Percentiles rank a stretch among this genome's conserved stretches.
Conservation (phyloP, 495 filamentous ascomycete genomes). For the Annulohypoxylon maeteangense region DNA sequence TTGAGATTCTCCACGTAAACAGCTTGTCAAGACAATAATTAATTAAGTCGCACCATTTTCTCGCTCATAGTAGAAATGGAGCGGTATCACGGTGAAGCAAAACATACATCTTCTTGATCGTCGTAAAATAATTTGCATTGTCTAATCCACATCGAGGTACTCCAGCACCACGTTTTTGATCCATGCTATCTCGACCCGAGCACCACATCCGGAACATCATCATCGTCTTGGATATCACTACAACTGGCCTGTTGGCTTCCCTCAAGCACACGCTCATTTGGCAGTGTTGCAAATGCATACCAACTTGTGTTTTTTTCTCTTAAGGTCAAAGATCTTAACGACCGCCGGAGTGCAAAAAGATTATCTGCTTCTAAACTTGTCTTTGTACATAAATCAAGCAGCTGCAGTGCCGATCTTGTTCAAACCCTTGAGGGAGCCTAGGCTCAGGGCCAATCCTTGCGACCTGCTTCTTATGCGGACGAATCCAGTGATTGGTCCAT, state of each 20-base stretch:
- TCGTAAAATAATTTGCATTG: slow-evolving; percentile 44
- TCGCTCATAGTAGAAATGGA: no score
- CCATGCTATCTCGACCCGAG: slow-evolving; percentile 37
- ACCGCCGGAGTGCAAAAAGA: background rate
- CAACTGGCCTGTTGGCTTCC: slow-evolving; percentile 11
- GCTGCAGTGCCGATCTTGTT: slow-evolving; percentile 74
- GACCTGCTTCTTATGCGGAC: slow-evolving; percentile 97
- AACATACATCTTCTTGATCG: no score
- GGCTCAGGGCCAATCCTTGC: slow-evolving; percentile 92
- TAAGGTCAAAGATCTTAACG: background rate
- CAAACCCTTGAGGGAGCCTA: slow-evolving; percentile 94
- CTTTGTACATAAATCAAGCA: slow-evolving; percentile 46
- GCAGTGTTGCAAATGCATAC: slow-evolving; percentile 9
- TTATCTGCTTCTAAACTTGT: slow-evolving; percentile 16
- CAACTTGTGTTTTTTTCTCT: slow-evolving; percentile 2
- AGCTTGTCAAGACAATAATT: no score
- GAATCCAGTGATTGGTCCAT: slow-evolving; percentile 97
- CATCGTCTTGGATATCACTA: slow-evolving; percentile 41
- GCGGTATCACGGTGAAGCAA: background rate
- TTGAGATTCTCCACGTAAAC: no score
- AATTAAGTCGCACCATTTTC: no score
- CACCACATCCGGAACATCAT: slow-evolving; percentile 34
- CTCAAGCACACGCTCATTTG: slow-evolving; percentile 11
- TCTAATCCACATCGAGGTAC: slow-evolving; percentile 42
- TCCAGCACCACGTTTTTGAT: slow-evolving; percentile 34